Percentiles rank a stretch among this genome's conserved stretches.
Conservation (phyloP, 2,329 filamentous ascomycete species). For the Pseudogymnoascus sp. region DNA sequence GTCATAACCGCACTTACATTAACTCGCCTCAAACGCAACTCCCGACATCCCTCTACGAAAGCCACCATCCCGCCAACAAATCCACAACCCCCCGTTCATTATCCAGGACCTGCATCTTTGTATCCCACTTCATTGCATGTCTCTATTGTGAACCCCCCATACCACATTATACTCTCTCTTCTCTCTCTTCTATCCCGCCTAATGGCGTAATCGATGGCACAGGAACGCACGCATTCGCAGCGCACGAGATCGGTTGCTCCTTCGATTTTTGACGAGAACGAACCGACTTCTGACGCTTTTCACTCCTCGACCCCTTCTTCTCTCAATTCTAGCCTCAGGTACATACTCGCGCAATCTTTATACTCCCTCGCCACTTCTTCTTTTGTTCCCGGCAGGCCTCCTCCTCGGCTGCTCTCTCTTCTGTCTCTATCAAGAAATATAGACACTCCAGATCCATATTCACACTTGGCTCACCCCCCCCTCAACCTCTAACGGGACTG, state of each 20-base stretch:
- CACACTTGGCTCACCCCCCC: slow-evolving; percentile 11
- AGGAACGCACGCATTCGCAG: slow-evolving; percentile 15
- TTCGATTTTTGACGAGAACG: slow-evolving; percentile 13
- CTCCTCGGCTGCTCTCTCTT: not conserved
- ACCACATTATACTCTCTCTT: not conserved
- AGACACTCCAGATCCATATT: slow-evolving; percentile 10
- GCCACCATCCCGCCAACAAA: not conserved
- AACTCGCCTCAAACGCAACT: slow-evolving; percentile 3
- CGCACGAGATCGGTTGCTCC: slow-evolving; percentile 14
- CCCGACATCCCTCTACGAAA: not conserved
- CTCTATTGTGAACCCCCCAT: not conserved
- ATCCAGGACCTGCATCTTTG: slow-evolving; percentile 5
- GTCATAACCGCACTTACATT: slow-evolving; percentile 10
- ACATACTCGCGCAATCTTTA: slow-evolving; percentile 10
- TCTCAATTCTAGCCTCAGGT: slow-evolving; percentile 12
- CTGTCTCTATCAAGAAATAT: not conserved
- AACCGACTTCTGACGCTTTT: slow-evolving; percentile 8
- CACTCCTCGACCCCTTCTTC: slow-evolving; percentile 11
- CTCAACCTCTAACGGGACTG: not conserved
- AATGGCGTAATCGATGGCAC: slow-evolving; percentile 18
- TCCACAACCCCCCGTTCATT: not conserved
- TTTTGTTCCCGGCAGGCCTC: not conserved
- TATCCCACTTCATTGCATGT: not conserved
- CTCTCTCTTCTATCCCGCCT: slow-evolving; percentile 8
- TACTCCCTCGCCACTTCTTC: not conserved